Percentiles rank a stretch among this genome's conserved stretches.
Evolutionary conservation across 345 rosid species (phyloP).

Genomic region (Gynandropsis gynandra): DNA sequence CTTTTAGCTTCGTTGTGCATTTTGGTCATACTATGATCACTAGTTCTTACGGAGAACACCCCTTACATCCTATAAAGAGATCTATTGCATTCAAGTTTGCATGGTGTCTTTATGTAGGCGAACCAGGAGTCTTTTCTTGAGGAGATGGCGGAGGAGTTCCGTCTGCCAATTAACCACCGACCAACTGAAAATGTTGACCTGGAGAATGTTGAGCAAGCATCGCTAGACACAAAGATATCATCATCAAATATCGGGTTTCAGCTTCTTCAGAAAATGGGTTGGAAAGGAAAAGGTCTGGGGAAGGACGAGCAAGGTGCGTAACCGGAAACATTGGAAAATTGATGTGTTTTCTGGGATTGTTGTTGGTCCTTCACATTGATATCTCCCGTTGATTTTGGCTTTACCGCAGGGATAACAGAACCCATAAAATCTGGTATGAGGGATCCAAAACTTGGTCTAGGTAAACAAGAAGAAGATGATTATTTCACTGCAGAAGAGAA

Average conservation of each 20-base stretch:
- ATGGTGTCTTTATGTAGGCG: conserved; percentile 22
- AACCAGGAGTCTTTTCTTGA: conserved; percentile 56
- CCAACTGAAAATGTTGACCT: conserved; percentile 80
- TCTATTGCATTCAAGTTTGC: background rate
- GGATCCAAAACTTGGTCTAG: conserved; percentile 85
- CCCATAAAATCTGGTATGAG: conserved; percentile 94
- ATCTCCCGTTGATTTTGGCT: background rate
- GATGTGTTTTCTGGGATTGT: background rate
- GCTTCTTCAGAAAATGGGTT: conserved; percentile 98
- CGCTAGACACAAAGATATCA: conserved; percentile 64
- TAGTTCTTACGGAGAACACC: background rate
- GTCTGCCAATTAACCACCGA: conserved; percentile 61
- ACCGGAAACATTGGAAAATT: background rate
- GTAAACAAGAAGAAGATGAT: conserved; percentile 98
- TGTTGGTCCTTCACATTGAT: conserved; percentile 4
- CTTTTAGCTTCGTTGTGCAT: background rate
- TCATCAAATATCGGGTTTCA: conserved; percentile 88
- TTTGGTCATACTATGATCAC: background rate
- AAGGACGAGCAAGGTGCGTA: conserved; percentile 83
- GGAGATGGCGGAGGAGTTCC: conserved; percentile 65
- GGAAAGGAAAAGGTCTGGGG: conserved; percentile 98
- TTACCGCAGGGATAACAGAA: conserved; percentile 61
- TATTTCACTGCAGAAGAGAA: conserved; percentile 91
- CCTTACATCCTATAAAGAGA: conserved; percentile 2
- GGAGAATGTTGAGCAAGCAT: conserved; percentile 88